Base-by-base conservation (phyloP, 768 basidiomycete species). In the Tylopilus balloui region DNA sequence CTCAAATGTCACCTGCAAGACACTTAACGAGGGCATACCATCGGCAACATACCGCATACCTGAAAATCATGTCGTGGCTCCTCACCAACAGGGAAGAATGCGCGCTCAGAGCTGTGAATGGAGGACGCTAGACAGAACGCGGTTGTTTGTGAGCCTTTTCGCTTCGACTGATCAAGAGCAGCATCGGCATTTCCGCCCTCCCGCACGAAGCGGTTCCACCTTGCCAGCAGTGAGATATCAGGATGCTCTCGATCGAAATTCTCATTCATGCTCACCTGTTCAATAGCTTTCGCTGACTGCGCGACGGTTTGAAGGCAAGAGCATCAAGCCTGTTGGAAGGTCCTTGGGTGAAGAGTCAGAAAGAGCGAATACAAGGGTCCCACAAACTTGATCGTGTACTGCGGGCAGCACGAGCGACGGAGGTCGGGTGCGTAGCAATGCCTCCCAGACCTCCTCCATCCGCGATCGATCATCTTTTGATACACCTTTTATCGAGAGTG, bases 391-490 rank as follows among this genome's bases (percentile, higher is more conserved):
- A 97, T 97, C 3, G 95, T 92, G 63, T 96, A 95, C 56, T 92
- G 88, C 1, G 94, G 91, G 64, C 95, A 98, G 63, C 95, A 97
- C 10, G 92, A 86, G 6, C 69, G 64, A 53, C 73, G 77, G 67
- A 94, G 72, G 65, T 94, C 83, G 4, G 93, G 93, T 54, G 89
- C 91, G 67, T 97, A 97, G 59, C 90, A 83, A 69, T 84, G 93
- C 24, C 71, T 73, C 69, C 88, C 88, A 47, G 87, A 88, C 52
- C 90, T 78, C 46, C 90, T 78, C 89, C 89, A 92, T 21, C 89
- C 88, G 17, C 83, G 76, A 67, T 91, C 83, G 54, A 91, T 83
- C 87, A 92, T 88, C 56, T 68, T 72, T 61, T 90, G 88, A 66
- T 92, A 92, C 17, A 75, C 76, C 88, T 91, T 53, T 23, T 24